These are phyloP conservation scores for Henckelia pumila DNA, from an alignment of 257 asterid species.

Conservation along the genomic window DNA sequence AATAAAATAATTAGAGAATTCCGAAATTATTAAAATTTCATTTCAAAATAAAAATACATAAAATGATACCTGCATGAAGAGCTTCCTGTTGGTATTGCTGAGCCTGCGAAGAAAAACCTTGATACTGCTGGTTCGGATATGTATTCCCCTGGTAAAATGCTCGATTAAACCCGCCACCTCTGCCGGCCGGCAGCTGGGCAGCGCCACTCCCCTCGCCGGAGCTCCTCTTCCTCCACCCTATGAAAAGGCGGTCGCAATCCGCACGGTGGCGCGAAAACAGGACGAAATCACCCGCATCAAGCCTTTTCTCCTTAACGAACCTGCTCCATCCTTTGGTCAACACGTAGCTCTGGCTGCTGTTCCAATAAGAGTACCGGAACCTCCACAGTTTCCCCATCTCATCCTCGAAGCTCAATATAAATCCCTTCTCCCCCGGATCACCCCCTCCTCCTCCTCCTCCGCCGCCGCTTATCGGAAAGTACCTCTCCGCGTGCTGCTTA, in stretches of 20 bases:
- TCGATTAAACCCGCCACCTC: conserved; percentile 40
- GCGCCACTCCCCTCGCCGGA: conserved; percentile 8
- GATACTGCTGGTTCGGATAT: conserved; percentile 37
- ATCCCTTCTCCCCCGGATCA: conserved; percentile 55
- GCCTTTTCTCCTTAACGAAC: conserved; percentile 79
- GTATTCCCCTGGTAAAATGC: conserved; percentile 40
- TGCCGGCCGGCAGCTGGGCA: conserved; percentile 16
- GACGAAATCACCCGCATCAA: conserved; percentile 84
- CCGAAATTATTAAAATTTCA: no score
- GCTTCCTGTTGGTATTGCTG: conserved; percentile 50
- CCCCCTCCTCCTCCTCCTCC: conserved; percentile 32
- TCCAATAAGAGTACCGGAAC: conserved; percentile 91
- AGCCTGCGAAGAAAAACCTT: conserved; percentile 29
- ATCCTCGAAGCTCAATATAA: conserved; percentile 74
- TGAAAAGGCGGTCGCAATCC: conserved; percentile 58
- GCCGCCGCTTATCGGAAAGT: conserved; percentile 55
- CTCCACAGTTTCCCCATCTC: conserved; percentile 77
- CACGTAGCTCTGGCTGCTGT: conserved; percentile 92
- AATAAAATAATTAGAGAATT: no score
- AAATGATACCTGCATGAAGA: conserved; percentile 62
- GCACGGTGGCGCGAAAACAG: conserved; percentile 58
- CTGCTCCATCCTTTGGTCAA: conserved; percentile 97
- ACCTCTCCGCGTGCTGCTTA: conserved; percentile 88
- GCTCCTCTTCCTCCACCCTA: conserved; percentile 73
- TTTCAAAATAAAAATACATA: background rate